These are phyloP conservation scores for Intubia oerlemansii DNA, from an alignment of 2,329 filamentous ascomycete species.

Conservation along the genomic window DNA sequence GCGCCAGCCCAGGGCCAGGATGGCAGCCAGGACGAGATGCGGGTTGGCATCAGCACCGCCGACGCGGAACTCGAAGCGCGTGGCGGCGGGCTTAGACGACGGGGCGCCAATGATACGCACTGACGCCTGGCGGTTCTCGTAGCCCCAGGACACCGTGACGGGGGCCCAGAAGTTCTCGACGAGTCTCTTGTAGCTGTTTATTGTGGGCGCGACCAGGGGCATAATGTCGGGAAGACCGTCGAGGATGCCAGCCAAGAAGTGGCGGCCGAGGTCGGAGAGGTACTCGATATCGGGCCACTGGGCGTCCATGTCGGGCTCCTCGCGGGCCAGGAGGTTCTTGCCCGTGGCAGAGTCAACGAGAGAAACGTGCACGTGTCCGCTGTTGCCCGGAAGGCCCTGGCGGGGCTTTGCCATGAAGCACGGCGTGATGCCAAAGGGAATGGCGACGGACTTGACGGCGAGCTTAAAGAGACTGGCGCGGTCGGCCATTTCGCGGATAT, in stretches of 20 bases:
- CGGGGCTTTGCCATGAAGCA: conserved; percentile 98
- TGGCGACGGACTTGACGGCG: conserved; percentile 72
- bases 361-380: conserved; percentile 88
- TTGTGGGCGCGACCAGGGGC: conserved; percentile 80
- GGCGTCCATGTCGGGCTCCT: conserved; percentile 47
- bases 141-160: conserved; percentile 89
- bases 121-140: conserved; percentile 84
- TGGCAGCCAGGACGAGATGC: conserved; percentile 66
- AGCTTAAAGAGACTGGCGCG: conserved; percentile 88
- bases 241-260: conserved; percentile 82
- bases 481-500: conserved; percentile 79
- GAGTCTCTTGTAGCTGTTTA: conserved; percentile 95
- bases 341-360: conserved; percentile 67
- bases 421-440: conserved; percentile 75
- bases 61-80: conserved; percentile 80
- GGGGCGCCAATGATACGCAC: conserved; percentile 80
- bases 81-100: conserved; percentile 63
- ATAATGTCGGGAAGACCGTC: conserved; percentile 85
- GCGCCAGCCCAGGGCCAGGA: conserved; percentile 73
- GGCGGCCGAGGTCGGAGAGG: conserved; percentile 71
- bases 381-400: conserved; percentile 80
- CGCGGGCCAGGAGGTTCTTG: conserved; percentile 66
- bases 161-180: conserved; percentile 99
- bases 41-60: conserved; percentile 89
- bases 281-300: conserved; percentile 54